A percentile compares a stretch with the other conserved stretches of the same genome.
phyloP scores from a whole-genome alignment of 2,329 filamentous ascomycete genomes.

The Colletotrichum tanaceti region DNA sequence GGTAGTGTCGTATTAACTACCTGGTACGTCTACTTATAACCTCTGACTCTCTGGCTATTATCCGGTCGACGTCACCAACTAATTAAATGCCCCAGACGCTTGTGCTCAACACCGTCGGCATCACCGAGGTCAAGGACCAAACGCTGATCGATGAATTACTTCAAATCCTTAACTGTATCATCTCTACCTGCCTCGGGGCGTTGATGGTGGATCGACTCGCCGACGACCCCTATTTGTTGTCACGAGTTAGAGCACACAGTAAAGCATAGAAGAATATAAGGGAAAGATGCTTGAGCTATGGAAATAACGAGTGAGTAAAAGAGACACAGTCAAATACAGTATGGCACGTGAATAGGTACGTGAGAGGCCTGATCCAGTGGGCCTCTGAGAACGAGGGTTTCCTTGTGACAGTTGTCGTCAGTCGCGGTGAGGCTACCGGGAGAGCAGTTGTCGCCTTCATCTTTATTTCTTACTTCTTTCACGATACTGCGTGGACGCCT shows the following conservation, averaged over 20 bases:
- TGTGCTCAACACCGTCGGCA: slow-evolving; percentile 48
- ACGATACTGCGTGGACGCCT: slow-evolving; percentile 39
- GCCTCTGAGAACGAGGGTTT: too few relatives aligned
- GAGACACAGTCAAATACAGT: too few relatives aligned
- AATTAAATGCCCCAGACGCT: neutral
- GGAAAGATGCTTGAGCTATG: too few relatives aligned
- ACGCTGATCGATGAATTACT: slow-evolving; percentile 53
- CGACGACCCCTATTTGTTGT: too few relatives aligned
- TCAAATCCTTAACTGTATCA: slow-evolving; percentile 35
- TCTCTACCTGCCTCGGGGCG: slow-evolving; percentile 49
- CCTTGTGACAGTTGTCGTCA: too few relatives aligned
- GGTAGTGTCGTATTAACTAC: slow-evolving; percentile 55
- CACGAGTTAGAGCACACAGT: too few relatives aligned
- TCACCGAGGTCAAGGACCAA: slow-evolving; percentile 51
- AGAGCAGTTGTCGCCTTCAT: slow-evolving; percentile 41
- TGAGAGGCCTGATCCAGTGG: too few relatives aligned
- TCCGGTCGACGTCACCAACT: neutral
- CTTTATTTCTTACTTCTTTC: slow-evolving; percentile 41
- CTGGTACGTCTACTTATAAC: slow-evolving; percentile 42
- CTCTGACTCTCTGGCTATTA: neutral
- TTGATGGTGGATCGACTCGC: slow-evolving; percentile 54
- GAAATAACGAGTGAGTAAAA: too few relatives aligned
- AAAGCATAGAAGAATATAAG: too few relatives aligned
- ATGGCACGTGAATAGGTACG: too few relatives aligned
- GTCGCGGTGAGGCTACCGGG: slow-evolving; percentile 34